Conservation (phyloP, 2,329 filamentous ascomycete genomes). For the Ophiocordyceps unilateralis region DNA sequence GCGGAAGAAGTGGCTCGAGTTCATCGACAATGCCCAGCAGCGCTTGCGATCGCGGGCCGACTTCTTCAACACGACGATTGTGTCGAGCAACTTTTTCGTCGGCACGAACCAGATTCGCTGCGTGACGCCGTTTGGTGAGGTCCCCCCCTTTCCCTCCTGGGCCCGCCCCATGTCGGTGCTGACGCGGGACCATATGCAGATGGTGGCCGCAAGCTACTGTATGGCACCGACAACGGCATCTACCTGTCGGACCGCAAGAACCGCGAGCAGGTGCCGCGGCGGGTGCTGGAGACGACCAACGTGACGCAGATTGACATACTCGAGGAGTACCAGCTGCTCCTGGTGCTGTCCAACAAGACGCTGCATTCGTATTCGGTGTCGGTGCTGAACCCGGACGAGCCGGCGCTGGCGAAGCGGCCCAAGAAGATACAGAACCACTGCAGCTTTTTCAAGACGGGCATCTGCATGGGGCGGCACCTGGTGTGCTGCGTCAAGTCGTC, state of each 20-base stretch:
- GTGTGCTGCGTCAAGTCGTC: slow-evolving; percentile 95
- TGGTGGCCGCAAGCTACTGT: slow-evolving; percentile 84
- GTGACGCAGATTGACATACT: slow-evolving; percentile 94
- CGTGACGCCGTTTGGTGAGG: slow-evolving; percentile 72
- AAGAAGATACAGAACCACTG: slow-evolving; percentile 96
- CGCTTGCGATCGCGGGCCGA: slow-evolving; percentile 73
- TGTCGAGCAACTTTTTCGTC: slow-evolving; percentile 43
- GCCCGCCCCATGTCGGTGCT: not conserved
- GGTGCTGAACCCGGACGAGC: slow-evolving; percentile 71
- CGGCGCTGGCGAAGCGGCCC: slow-evolving; percentile 62
- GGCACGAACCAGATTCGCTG: slow-evolving; percentile 77
- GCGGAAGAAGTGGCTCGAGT: slow-evolving; percentile 91
- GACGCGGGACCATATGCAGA: slow-evolving; percentile 34
- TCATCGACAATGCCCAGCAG: slow-evolving; percentile 80
- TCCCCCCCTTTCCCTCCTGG: not conserved
- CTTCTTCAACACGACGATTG: slow-evolving; percentile 63
- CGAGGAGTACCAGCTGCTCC: slow-evolving; percentile 81
- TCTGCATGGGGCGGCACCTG: slow-evolving; percentile 82
- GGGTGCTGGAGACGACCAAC: slow-evolving; percentile 68
- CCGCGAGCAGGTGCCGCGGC: slow-evolving; percentile 63
- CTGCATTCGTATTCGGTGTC: slow-evolving; percentile 78
- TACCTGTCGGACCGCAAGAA: slow-evolving; percentile 83
- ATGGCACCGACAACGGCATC: slow-evolving; percentile 86
- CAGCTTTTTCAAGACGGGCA: slow-evolving; percentile 96
- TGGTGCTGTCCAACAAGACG: slow-evolving; percentile 87